phyloP scores from a whole-genome alignment of 345 rosid genomes.

The Salix arbutifolia region DNA sequence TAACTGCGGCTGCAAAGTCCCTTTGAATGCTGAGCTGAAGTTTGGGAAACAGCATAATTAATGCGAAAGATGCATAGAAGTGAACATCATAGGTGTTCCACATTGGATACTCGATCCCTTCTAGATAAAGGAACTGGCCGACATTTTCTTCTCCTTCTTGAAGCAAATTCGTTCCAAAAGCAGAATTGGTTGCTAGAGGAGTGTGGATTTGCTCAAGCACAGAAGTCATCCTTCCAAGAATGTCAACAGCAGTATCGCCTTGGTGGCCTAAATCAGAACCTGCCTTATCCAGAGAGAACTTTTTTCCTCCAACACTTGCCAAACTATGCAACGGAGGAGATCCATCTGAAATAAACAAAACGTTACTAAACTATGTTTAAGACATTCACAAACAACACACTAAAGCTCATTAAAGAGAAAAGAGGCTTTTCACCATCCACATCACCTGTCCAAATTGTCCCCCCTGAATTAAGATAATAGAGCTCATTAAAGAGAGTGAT shows the following conservation, averaged over 20 bases:
- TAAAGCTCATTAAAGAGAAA: background rate
- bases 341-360: constrained; percentile 52
- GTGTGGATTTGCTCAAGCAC: constrained; percentile 58
- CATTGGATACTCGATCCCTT: constrained; percentile 86
- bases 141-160: constrained; percentile 89
- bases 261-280: constrained; percentile 33
- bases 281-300: constrained; percentile 72
- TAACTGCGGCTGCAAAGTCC: constrained; percentile 89
- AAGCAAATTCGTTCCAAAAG: constrained; percentile 83
- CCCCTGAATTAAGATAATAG: constrained; percentile 86
- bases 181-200: constrained; percentile 63
- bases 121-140: constrained; percentile 88
- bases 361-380: background rate
- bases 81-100: constrained; percentile 98
- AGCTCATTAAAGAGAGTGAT: constrained; percentile 88
- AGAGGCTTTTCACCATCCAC: background rate
- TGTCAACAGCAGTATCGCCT: constrained; percentile 49
- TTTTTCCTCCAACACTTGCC: constrained; percentile 49
- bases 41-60: constrained; percentile 83
- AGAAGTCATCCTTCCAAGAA: constrained; percentile 72
- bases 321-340: constrained; percentile 67
- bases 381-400: background rate
- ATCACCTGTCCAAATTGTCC: constrained; percentile 89
- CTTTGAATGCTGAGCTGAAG: constrained; percentile 86
- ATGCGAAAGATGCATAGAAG: constrained; percentile 83